A percentile compares a stretch with the other conserved stretches of the same genome.
phyloP scores from a whole-genome alignment of 1,284 basidiomycete genomes.

The Ustilago nuda region DNA sequence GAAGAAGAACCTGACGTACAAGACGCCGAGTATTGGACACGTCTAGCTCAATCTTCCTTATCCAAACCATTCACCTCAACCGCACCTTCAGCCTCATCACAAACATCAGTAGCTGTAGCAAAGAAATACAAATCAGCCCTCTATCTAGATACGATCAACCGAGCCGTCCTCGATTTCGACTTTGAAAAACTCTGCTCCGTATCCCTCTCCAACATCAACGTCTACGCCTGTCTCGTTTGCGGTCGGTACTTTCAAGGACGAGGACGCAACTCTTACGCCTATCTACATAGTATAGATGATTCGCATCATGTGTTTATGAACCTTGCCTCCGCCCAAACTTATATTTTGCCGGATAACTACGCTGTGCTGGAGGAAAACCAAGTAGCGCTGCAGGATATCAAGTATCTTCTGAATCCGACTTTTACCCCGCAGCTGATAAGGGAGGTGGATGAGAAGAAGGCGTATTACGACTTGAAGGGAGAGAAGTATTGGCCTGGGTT shows the following conservation, averaged over 20 bases:
- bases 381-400: conserved; percentile 92
- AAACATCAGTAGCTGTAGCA: not conserved
- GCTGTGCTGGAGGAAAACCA: conserved; percentile 79
- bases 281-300: conserved; percentile 95
- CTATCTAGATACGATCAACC: conserved; percentile 84
- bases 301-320: conserved; percentile 99
- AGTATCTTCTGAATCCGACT: conserved; percentile 86
- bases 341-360: conserved; percentile 97
- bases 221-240: conserved; percentile 96
- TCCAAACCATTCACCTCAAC: conserved; percentile 1
- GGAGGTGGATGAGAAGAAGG: conserved; percentile 72
- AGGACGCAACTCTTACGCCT: conserved; percentile 91
- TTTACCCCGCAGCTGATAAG: conserved; percentile 74
- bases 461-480: conserved; percentile 82
- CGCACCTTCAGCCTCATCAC: not conserved
- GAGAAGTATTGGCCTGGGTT: conserved; percentile 91
- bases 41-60: conserved; percentile 33
- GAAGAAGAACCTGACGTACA: conserved; percentile 41
- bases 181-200: conserved; percentile 99
- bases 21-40: conserved; percentile 60
- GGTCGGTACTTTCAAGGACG: conserved; percentile 99
- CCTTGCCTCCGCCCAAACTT: conserved; percentile 91
- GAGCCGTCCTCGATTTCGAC: conserved; percentile 87
- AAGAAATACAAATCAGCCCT: conserved; percentile 79
- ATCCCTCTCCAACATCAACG: conserved; percentile 93